Conservation (phyloP, 139 green algal genomes). For the Picochlorum sp. region DNA sequence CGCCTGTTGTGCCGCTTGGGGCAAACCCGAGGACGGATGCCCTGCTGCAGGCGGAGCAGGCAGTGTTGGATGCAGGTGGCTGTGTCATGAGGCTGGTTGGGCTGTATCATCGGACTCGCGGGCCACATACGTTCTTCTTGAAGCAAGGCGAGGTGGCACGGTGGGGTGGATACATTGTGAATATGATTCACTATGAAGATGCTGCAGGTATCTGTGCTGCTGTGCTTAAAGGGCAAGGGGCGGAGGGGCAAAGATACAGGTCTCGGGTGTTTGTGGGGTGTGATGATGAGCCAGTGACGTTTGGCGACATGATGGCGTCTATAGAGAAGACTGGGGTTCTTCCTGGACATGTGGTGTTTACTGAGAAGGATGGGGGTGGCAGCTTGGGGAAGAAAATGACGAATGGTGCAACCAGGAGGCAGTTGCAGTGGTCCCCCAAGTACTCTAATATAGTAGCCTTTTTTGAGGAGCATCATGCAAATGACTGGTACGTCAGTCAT, state of each 20-base stretch:
- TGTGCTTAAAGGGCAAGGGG: slow-evolving; percentile 15
- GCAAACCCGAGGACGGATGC: slow-evolving; percentile 51
- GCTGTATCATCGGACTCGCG: slow-evolving; percentile 75
- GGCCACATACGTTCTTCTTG: slow-evolving; percentile 90
- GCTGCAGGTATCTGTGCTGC: slow-evolving; percentile 60
- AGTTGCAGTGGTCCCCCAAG: slow-evolving; percentile 61
- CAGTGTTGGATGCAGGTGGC: slow-evolving; percentile 61
- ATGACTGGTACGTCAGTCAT: slow-evolving; percentile 21
- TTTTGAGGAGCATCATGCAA: slow-evolving; percentile 1
- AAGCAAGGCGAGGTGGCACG: slow-evolving; percentile 39
- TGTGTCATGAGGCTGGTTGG: slow-evolving; percentile 86
- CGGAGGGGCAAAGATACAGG: slow-evolving; percentile 13
- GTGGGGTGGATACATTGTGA: slow-evolving; percentile 66
- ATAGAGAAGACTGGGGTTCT: slow-evolving; percentile 15
- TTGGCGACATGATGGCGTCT: slow-evolving; percentile 54
- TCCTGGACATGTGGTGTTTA: slow-evolving; percentile 27
- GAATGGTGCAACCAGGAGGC: slow-evolving; percentile 44
- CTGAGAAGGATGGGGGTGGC: slow-evolving; percentile 7
- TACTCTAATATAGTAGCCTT: slow-evolving; percentile 45
- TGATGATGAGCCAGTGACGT: slow-evolving; percentile 62
- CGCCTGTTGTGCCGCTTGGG: slow-evolving; percentile 41
- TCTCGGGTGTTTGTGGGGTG: slow-evolving; percentile 54
- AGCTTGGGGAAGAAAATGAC: slow-evolving; percentile 55
- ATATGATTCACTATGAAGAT: slow-evolving; percentile 99
- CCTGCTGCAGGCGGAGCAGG: slow-evolving; percentile 65